Conservation (phyloP, 2,329 filamentous ascomycete species). For the Apiospora aurea region DNA sequence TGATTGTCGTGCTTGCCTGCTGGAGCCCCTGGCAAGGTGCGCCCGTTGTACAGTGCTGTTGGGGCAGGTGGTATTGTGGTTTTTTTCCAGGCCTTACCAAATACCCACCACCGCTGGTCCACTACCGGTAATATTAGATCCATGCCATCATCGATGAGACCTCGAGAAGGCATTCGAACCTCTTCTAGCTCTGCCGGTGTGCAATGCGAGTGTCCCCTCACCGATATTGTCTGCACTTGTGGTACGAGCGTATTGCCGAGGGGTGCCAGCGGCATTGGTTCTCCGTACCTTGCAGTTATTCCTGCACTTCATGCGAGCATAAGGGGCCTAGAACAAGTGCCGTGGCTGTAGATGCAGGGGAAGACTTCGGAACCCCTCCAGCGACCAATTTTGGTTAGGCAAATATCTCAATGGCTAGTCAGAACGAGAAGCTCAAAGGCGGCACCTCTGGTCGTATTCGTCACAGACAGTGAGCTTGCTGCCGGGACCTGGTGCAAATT, state of each 20-base stretch:
- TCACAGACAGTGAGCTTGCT: neutral
- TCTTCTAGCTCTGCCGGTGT: neutral
- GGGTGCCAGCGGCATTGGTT: neutral
- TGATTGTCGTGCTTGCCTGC: conserved; percentile 1
- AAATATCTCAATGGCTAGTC: neutral
- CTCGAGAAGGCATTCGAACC: neutral
- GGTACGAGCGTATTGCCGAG: neutral
- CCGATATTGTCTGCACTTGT: neutral
- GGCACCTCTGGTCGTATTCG: neutral
- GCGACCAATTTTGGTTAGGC: neutral
- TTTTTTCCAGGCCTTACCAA: neutral
- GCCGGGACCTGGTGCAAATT: neutral
- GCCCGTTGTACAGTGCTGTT: neutral
- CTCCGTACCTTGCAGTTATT: conserved; percentile 8
- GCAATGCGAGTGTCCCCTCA: neutral
- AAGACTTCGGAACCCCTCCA: no score
- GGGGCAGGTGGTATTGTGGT: conserved; percentile 4
- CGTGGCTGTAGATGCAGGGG: neutral
- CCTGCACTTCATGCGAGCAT: neutral
- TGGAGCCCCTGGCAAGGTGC: neutral
- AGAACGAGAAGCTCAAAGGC: neutral
- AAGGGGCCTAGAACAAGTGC: no score
- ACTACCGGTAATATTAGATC: conserved; percentile 4
- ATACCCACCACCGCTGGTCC: neutral
- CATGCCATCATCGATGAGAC: conserved; percentile 13